Evolutionary conservation across 257 asterid species (phyloP).

Genomic region (Solanum dulcamara): DNA sequence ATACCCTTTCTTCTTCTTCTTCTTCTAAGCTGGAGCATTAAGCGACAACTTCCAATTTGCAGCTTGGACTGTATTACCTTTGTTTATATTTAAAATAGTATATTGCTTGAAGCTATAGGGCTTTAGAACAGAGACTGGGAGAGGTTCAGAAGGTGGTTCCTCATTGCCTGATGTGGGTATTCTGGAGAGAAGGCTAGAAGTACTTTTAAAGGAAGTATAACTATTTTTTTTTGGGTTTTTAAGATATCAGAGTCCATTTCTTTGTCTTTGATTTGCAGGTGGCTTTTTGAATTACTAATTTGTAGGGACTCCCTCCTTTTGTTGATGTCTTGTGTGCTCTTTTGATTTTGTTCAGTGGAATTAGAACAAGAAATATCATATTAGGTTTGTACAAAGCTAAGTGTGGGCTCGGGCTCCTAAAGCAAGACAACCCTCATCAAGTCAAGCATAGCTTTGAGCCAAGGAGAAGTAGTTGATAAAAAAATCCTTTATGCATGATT

Average conservation of each 20-base stretch:
- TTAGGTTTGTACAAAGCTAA: not conserved
- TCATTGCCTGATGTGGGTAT: not conserved
- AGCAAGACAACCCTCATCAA: not conserved
- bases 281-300: not conserved
- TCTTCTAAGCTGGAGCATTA: not conserved
- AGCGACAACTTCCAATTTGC: not conserved
- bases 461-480: not conserved
- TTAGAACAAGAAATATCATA: not conserved
- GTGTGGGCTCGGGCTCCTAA: not conserved
- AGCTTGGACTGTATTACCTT: not conserved
- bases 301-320: not conserved
- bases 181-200: not conserved
- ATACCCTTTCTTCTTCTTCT: not conserved
- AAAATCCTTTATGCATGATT: not conserved
- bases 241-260: not conserved
- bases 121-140: not conserved
- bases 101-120: not conserved
- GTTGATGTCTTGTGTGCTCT: not conserved
- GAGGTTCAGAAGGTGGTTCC: not conserved
- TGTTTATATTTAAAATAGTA: not conserved
- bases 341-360: not conserved
- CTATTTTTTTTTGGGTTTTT: not conserved
- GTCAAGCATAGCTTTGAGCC: not conserved
- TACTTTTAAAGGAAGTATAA: not conserved
- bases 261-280: not conserved